Evolutionary conservation across 495 filamentous ascomycete species (phyloP), one percentile per base, ranked within the genome.

Genomic region (Penicillium pulvis): DNA sequence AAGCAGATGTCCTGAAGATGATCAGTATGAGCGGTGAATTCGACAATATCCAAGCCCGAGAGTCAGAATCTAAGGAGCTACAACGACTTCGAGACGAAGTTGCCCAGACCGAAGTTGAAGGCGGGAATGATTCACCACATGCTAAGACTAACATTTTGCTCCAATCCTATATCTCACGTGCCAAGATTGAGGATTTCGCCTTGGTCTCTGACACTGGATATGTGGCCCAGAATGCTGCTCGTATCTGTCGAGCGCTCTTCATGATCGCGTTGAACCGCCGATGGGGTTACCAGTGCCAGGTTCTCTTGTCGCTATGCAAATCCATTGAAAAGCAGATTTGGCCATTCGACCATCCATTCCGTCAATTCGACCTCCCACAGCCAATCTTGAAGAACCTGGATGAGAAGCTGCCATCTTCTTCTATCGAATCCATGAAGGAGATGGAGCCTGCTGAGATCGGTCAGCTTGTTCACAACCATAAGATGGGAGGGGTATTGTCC

Each of bases 11-110:
- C 28, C 77, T 99, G 28, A 86, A 86, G 60, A 97, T 98, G 92
- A 91, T 99, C 65, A 91, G 91, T 68, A 87, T 91, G 84, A 95
- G 91, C 62, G 92, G 92, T 46, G 94, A 99, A 75, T 99, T 99
- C 59, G 90, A 97, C 72, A 96, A 98, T 58, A 93, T 99, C 53
- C 92, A 97, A 70, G 88, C 88, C 6, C 79, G 94, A 36, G 95
- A 99, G 35, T 93, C 64, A 53, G 94, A 99, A 68, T 82, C 86
- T 9, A 84, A 87, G 51, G 94, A 98, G 70, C 79, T 99, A 10
- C 75, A 77, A 28, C 79, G 78, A 43, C 71, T 96, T 3, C 85
- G 80, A 24, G 78, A 89, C 0, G 84, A 90, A 36, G 79, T 78
- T 24, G 81, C 85, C 14, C 86, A 85, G 6, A 93, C 89, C 53